Evolutionary conservation across 1,284 basidiomycete species (phyloP).

Genomic region (Boletus hoseneyae): DNA sequence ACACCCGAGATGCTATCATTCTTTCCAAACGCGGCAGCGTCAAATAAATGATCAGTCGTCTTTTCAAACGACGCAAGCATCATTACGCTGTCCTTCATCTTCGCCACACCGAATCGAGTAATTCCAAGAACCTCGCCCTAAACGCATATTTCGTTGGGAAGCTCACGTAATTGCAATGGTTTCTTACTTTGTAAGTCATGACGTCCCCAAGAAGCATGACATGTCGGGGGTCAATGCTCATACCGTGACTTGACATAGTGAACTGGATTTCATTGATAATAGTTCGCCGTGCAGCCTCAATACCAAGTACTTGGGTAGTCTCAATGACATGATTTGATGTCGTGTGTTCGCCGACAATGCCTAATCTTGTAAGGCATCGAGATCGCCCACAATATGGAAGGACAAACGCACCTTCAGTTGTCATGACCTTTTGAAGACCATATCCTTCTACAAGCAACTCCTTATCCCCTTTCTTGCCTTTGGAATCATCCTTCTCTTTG

Average conservation of each 20-base stretch:
- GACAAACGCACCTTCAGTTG: conserved; percentile 76
- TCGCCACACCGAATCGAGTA: conserved; percentile 99
- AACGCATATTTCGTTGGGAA: not conserved
- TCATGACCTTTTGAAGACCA: conserved; percentile 97
- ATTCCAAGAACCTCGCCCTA: conserved; percentile 98
- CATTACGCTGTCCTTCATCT: conserved; percentile 99
- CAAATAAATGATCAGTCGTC: conserved; percentile 98
- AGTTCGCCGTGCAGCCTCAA: conserved; percentile 92
- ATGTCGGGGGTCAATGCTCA: conserved; percentile 98
- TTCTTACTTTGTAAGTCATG: conserved; percentile 91
- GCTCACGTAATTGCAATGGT: not conserved
- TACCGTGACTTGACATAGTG: conserved; percentile 97
- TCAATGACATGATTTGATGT: conserved; percentile 99
- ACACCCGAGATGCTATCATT: conserved; percentile 95
- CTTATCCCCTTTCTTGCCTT: conserved; percentile 79
- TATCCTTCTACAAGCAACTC: conserved; percentile 94
- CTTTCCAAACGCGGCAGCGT: conserved; percentile 95
- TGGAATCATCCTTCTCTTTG: conserved; percentile 75
- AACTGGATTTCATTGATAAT: conserved; percentile 98
- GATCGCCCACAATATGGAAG: not conserved
- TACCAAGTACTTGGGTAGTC: conserved; percentile 90
- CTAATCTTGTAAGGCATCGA: conserved; percentile 37
- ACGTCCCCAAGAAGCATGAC: conserved; percentile 98
- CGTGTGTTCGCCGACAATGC: conserved; percentile 89
- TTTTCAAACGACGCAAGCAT: conserved; percentile 99